phyloP scores from a whole-genome alignment of 1,139 yeast genomes.

The Pichia cactophila region DNA sequence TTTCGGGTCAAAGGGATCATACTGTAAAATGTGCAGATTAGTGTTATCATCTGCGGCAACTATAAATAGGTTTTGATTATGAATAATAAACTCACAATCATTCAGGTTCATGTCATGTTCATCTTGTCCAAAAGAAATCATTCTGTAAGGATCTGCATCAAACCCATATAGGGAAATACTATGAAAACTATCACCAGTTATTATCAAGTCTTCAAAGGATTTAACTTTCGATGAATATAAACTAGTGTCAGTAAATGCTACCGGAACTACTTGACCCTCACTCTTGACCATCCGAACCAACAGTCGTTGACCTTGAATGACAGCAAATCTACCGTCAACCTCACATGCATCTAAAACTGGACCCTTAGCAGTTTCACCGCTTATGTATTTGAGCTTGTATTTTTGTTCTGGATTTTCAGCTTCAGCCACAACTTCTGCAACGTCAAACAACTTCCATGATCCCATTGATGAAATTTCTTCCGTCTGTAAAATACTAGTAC shows the following conservation, averaged over 20 bases:
- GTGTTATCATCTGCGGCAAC: constrained; percentile 65
- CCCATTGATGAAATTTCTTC: constrained; percentile 86
- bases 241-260: constrained; percentile 84
- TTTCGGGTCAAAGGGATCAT: constrained; percentile 86
- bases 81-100: constrained; percentile 60
- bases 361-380: constrained; percentile 73
- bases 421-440: constrained; percentile 83
- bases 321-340: constrained; percentile 75
- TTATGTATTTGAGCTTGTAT: constrained; percentile 69
- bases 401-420: constrained; percentile 82
- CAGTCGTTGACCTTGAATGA: constrained; percentile 83
- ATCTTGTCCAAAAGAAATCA: constrained; percentile 75
- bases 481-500: constrained; percentile 68
- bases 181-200: constrained; percentile 75
- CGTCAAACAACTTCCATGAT: constrained; percentile 63
- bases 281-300: constrained; percentile 69
- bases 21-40: constrained; percentile 69
- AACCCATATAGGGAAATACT: constrained; percentile 83
- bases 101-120: constrained; percentile 52
- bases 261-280: constrained; percentile 77
- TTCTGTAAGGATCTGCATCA: constrained; percentile 90
- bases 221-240: constrained; percentile 75
- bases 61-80: constrained; percentile 60
- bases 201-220: constrained; percentile 69
- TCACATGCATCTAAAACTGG: constrained; percentile 77